These are phyloP conservation scores for Limonium bicolor DNA, from an alignment of 148 eudicot genomes.

Conservation along the genomic window DNA sequence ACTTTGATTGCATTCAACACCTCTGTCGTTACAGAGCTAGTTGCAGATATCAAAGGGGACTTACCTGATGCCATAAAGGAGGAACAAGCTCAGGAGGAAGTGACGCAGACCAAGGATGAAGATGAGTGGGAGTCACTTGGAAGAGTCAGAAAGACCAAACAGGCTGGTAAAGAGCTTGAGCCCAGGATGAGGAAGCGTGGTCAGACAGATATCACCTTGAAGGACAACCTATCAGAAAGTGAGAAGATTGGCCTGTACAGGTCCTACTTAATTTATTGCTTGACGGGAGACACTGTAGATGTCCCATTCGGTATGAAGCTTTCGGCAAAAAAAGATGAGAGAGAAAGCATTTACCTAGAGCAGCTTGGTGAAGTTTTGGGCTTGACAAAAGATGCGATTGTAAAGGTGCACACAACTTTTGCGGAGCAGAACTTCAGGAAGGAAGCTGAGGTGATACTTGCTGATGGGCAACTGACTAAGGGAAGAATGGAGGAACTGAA, in stretches of 20 bases:
- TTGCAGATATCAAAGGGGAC: conserved; percentile 82
- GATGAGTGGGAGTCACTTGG: conserved; percentile 76
- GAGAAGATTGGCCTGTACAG: conserved; percentile 73
- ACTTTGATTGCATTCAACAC: conserved; percentile 73
- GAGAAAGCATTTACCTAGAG: conserved; percentile 50
- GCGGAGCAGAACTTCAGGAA: conserved; percentile 80
- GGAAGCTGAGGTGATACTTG: conserved; percentile 87
- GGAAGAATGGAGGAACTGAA: conserved; percentile 55
- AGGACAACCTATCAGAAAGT: conserved; percentile 65
- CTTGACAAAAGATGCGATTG: conserved; percentile 46
- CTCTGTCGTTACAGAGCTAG: conserved; percentile 69
- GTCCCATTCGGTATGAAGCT: conserved; percentile 61
- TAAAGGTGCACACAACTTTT: conserved; percentile 55
- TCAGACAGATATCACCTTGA: conserved; percentile 71
- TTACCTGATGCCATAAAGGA: conserved; percentile 29
- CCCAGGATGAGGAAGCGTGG: conserved; percentile 25
- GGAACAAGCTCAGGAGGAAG: conserved; percentile 39
- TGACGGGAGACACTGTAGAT: conserved; percentile 54
- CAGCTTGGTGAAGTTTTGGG: conserved; percentile 82
- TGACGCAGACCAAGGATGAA: conserved; percentile 19
- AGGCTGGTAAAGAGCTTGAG: conserved; percentile 27
- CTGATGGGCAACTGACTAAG: conserved; percentile 81
- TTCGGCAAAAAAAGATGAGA: conserved; percentile 51
- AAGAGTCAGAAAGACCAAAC: conserved; percentile 43
- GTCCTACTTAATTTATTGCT: conserved; percentile 59